Percentiles rank a stretch among this genome's conserved stretches.
Evolutionary conservation across 2,329 filamentous ascomycete species (phyloP).

Genomic region (Beauveria sp.): DNA sequence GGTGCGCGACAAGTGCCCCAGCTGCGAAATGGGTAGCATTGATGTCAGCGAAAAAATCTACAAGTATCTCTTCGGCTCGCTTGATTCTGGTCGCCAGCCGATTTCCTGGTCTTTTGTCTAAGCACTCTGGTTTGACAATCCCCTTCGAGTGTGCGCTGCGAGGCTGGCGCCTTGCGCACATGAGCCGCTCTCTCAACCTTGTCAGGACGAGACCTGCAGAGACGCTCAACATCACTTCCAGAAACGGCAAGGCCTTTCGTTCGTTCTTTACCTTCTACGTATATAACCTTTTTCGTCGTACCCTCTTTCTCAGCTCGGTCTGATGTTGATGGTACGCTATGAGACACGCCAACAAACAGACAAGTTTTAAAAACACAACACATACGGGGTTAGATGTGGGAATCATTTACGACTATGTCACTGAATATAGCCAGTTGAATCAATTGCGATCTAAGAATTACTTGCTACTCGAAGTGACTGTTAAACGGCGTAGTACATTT

Average conservation of each 20-base stretch:
- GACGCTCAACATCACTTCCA: neutral
- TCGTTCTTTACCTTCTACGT: constrained; percentile 1
- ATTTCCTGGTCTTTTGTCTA: constrained; percentile 42
- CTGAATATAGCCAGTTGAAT: constrained; percentile 1
- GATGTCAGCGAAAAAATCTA: constrained; percentile 55
- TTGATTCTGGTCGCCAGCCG: constrained; percentile 34
- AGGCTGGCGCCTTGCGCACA: constrained; percentile 9
- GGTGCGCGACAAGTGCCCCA: constrained; percentile 70
- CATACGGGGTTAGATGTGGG: neutral
- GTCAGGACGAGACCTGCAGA: constrained; percentile 9
- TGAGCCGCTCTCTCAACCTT: constrained; percentile 4
- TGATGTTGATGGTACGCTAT: neutral
- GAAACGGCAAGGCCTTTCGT: neutral
- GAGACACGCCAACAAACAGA: constrained; percentile 1
- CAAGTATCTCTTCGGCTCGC: constrained; percentile 38
- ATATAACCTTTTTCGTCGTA: constrained; percentile 1
- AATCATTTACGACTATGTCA: neutral
- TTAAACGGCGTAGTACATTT: too few relatives aligned
- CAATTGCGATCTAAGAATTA: neutral
- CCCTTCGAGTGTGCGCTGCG: neutral
- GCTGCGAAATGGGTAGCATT: constrained; percentile 49
- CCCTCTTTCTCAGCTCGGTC: constrained; percentile 6
- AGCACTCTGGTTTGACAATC: constrained; percentile 3
- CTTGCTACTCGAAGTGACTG: neutral
- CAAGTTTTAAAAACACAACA: neutral